Evolutionary conservation across 2,329 filamentous ascomycete genomes (phyloP).

Genomic region (Paramyrothecium roridum): DNA sequence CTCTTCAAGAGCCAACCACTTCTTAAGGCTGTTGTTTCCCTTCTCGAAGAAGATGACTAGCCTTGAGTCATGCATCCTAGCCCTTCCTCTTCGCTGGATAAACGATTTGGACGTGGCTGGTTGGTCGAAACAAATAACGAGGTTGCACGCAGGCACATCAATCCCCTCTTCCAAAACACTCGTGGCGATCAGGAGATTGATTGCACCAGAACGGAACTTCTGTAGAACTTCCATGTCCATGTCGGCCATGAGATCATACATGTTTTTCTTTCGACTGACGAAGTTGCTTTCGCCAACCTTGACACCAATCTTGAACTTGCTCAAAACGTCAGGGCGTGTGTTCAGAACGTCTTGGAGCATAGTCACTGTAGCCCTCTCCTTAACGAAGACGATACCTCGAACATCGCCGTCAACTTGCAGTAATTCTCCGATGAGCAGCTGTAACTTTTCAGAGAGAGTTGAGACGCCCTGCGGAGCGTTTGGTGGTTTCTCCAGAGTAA

Average conservation of each 20-base stretch:
- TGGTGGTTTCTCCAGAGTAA: constrained; percentile 17
- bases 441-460: constrained; percentile 55
- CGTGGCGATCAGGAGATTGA: constrained; percentile 60
- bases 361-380: constrained; percentile 57
- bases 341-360: constrained; percentile 58
- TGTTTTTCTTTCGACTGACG: constrained; percentile 29
- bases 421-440: constrained; percentile 50
- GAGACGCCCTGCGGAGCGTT: constrained; percentile 7
- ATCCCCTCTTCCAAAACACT: constrained; percentile 67
- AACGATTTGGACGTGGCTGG: constrained; percentile 52
- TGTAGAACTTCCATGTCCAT: constrained; percentile 32
- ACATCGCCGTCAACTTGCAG: constrained; percentile 35
- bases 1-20: constrained; percentile 67
- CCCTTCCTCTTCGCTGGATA: constrained; percentile 54
- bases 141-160: constrained; percentile 61
- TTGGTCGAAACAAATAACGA: constrained; percentile 56
- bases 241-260: constrained; percentile 33
- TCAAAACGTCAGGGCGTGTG: constrained; percentile 42
- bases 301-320: constrained; percentile 46
- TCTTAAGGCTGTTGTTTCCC: constrained; percentile 21
- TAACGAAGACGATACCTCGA: constrained; percentile 66
- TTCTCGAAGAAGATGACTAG: constrained; percentile 44
- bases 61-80: constrained; percentile 46
- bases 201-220: constrained; percentile 49
- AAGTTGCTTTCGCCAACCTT: constrained; percentile 53